Base-by-base conservation (phyloP, 768 basidiomycete species). In the Austroboletus eburneus region DNA sequence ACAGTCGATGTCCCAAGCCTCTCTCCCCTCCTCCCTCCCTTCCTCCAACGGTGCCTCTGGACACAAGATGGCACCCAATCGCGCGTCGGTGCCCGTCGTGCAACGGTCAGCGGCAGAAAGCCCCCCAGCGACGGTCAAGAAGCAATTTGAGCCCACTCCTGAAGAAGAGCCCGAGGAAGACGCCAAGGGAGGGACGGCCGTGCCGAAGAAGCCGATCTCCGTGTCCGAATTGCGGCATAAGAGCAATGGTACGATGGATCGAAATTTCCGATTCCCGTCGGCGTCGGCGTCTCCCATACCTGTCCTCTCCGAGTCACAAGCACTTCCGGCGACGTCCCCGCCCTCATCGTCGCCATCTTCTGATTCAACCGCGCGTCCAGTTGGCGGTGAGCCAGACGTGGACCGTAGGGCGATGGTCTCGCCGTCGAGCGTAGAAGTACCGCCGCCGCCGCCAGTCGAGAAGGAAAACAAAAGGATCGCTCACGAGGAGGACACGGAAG, bases 171-270 rank as follows among this genome's bases (percentile, higher is more conserved):
- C 27, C 14, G 61, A 56, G 0, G 59, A 46, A 13, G 74, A 71
- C n/a, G 59, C 64, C 0, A 74, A 67, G 39, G 39, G 52, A 10
- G 69, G 69, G 33, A 45, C 24, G 13, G 59, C 62, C 1, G 63
- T 63, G 9, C 61, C 60, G 13, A 53, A 32, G 34, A 58, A 53
- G 25, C 13, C 54, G 4, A 20, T 44, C 5, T 16, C 50, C 0
- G 51, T 46, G 7, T 23, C 45, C 27, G 58, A 59, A 21, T 55
- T 51, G 24, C 57, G 52, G 41, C 68, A 76, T 48, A 76, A 73
- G 57, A 76, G 77, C 46, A 78, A 74, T 44, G 87, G 89, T 21
- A 85, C 83, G 36, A 91, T 91, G 87, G 85, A 87, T 60, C 76
- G 68, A 38, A 75, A 80, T 35, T 89, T 89, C 67, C 83, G 76